Base-by-base conservation (phyloP, 129 eudicot species). In the Dittrichia graveolens region DNA sequence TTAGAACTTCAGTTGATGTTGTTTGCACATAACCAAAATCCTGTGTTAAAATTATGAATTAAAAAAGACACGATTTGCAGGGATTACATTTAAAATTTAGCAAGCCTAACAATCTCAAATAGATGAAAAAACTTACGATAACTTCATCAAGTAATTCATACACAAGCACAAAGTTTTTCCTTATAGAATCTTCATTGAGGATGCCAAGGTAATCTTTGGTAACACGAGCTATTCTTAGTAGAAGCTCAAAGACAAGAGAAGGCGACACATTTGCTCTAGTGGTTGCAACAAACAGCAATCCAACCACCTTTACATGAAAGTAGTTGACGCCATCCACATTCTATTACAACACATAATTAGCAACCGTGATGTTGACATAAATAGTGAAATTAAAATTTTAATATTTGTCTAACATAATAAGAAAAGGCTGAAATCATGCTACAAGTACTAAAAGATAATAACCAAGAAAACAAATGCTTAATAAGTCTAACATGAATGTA, bases 1-100 rank as follows among this genome's bases (percentile, higher is more conserved):
- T 93, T 80, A 93, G 67, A 50, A 93, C 91, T 83, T 93, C 98
- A 78, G 98, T 93, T 14, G 96, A 93, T 61, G 98, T 93, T 67
- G 98, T 89, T 85, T 93, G 98, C 62, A 82, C 95, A 79, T 87
- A 93, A 44, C 98, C 98, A 80, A 93, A 93, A 85, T 93, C 98
- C 98, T 93, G 76, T 14, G 41, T 58, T 76, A 66, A 39, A 75
- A 38, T 71, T 53, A 54, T 35, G 44, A 75, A n/a, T 47, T 14
- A 7, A 15, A 46, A 66, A 47, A 46, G 10, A 50, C 49, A 66
- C 66, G 38, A 60, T 18, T 64, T 31, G 70, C 55, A 55, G 62
- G 37, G 1, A 45, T 71, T 34, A 72, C 34, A 6, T 40, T 74
- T 38, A 77, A 38, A 83, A 13, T 24, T 66, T 58, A 53, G 55